A percentile compares a stretch with the other conserved stretches of the same genome.
phyloP scores from a whole-genome alignment of 2,329 filamentous ascomycete genomes.

The Aspergillus calidoustus region DNA sequence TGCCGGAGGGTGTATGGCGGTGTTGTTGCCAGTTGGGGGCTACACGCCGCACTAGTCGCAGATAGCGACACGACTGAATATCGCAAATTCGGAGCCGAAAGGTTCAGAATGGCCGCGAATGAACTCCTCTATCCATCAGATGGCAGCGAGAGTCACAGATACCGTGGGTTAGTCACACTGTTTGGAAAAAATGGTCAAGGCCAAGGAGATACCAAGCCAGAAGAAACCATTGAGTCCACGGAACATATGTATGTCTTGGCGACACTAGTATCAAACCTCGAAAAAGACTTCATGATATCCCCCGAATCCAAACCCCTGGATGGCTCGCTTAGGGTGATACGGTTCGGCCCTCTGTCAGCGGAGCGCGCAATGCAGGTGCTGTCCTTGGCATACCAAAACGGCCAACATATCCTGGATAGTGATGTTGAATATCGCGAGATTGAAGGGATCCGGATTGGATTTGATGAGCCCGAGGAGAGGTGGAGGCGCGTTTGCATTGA shows the following conservation, averaged over 20 bases:
- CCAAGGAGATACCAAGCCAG: conserved; percentile 24
- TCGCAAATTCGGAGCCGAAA: conserved; percentile 73
- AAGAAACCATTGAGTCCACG: conserved; percentile 42
- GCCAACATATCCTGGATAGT: conserved; percentile 58
- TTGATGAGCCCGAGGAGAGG: conserved; percentile 62
- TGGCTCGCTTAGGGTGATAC: conserved; percentile 70
- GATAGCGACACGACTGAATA: conserved; percentile 87
- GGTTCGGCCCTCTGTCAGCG: conserved; percentile 71
- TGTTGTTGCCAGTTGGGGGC: conserved; percentile 86
- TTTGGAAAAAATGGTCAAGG: conserved; percentile 32
- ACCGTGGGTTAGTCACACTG: conserved; percentile 58
- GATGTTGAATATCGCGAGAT: conserved; percentile 73
- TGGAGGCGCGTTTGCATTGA: conserved; percentile 94
- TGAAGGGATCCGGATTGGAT: conserved; percentile 68
- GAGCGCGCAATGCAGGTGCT: conserved; percentile 77
- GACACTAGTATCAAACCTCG: conserved; percentile 78
- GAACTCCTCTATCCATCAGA: conserved; percentile 69
- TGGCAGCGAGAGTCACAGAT: conserved; percentile 59
- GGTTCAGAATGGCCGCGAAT: conserved; percentile 84
- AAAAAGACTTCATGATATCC: conserved; percentile 80
- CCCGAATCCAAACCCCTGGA: conserved; percentile 73
- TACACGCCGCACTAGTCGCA: conserved; percentile 86
- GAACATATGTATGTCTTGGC: conserved; percentile 77
- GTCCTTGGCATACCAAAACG: conserved; percentile 63
- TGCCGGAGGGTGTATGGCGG: conserved; percentile 63